Base-by-base conservation (phyloP, 306 rosid genomes). In the Medicago truncatula region DNA sequence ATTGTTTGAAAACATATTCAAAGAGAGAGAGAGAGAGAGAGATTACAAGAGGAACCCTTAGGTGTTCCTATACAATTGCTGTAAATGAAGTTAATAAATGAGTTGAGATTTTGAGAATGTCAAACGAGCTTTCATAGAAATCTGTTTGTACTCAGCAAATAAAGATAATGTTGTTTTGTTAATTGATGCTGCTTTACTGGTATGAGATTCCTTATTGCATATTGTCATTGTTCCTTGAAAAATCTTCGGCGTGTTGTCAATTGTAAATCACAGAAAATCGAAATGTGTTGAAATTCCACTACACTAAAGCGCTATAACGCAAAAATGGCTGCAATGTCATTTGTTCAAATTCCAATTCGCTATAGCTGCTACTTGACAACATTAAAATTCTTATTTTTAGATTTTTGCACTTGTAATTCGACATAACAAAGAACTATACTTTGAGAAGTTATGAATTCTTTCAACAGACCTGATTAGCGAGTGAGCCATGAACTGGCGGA, bases 401-500 rank as follows among this genome's bases (percentile, higher is more conserved):
- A 28, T 28, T 28, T 28, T 28, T 3, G 28, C 31, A 28, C 31
- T 28, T 28, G 4, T 4, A 28, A 28, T 0, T 28, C 4, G 31
- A 28, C 4, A 28, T 28, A 28, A 28, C 4, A 61, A 73, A 72
- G 54, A 73, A 67, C 49, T 9, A 59, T 17, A 67, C 14, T 65
- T 71, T 60, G 75, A 61, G 73, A 65, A 73, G 64, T 38, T 49
- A 1, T 39, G 56, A 76, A 76, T 65, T 70, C 60, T 17, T 75
- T 62, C 53, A 73, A 38, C 75, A 78, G 20, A 93, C 98, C 98
- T 89, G 93, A 88, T 91, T 86, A 60, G 98, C 98, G 54, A 93
- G 92, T 76, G 97, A 93, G 56, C 97, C 98, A 78, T 91, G 97
- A 82, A 86, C 85, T 0, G 98, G 98, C 49, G 98, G 96, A 72